phyloP scores from a whole-genome alignment of 805 yeast genomes.

The Ogataea corticis region DNA sequence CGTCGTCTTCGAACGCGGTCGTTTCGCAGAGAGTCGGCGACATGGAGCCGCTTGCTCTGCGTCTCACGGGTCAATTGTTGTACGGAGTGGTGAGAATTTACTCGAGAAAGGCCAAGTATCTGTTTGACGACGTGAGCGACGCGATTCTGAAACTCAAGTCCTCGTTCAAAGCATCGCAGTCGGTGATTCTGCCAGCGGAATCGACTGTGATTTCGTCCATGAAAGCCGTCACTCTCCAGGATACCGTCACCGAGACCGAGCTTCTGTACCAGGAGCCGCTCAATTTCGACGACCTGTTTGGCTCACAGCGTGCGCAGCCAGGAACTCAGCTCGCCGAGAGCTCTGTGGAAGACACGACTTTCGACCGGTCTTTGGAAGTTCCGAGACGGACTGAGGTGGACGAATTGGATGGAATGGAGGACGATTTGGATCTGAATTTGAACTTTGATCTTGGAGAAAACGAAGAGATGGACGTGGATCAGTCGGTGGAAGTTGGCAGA shows the following conservation, averaged over 20 bases:
- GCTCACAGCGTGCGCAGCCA: slow-evolving; percentile 15
- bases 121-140: slow-evolving; percentile 81
- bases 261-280: slow-evolving; percentile 67
- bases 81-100: slow-evolving; percentile 87
- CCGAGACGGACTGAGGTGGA: slow-evolving; percentile 50
- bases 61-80: slow-evolving; percentile 82
- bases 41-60: slow-evolving; percentile 65
- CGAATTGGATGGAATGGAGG: slow-evolving; percentile 33
- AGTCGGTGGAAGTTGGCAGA: slow-evolving; percentile 58
- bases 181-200: slow-evolving; percentile 59
- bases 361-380: slow-evolving; percentile 65
- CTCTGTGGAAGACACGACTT: slow-evolving; percentile 24
- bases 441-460: slow-evolving; percentile 35
- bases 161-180: slow-evolving; percentile 52
- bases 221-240: slow-evolving; percentile 62
- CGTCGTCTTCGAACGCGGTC: slow-evolving; percentile 32
- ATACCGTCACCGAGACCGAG: slow-evolving; percentile 78
- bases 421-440: slow-evolving; percentile 33
- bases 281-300: slow-evolving; percentile 38
- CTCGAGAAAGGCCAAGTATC: slow-evolving; percentile 78
- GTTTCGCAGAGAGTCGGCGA: slow-evolving; percentile 20
- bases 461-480: slow-evolving; percentile 17
- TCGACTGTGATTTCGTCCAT: slow-evolving; percentile 62
- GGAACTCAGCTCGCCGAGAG: slow-evolving; percentile 9
- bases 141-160: slow-evolving; percentile 70